Conservation (phyloP, 345 rosid species). For the Populus nigra region DNA sequence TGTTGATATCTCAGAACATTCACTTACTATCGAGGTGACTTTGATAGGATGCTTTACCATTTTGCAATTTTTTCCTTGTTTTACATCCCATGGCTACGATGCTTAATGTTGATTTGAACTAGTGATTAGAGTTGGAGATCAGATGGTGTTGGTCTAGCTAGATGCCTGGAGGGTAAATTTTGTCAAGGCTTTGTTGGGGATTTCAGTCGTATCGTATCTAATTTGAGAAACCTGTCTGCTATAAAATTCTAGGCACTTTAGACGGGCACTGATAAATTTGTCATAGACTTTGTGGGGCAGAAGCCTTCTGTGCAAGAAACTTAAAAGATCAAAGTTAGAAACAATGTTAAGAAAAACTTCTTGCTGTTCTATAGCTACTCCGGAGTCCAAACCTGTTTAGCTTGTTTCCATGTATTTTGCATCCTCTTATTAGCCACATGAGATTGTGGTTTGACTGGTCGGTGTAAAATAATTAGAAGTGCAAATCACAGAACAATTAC, state of each 20-base stretch:
- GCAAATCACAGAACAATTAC: background rate
- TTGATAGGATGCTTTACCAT: background rate
- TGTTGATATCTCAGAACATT: constrained; percentile 71
- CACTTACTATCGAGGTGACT: constrained; percentile 74
- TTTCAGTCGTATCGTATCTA: background rate
- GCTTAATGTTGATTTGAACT: background rate
- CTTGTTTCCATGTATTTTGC: background rate
- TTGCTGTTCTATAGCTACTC: background rate
- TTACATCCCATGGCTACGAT: background rate
- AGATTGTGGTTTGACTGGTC: background rate
- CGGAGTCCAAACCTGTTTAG: background rate
- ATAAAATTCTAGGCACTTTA: background rate
- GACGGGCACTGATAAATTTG: background rate
- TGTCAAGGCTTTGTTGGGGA: background rate
- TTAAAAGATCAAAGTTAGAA: background rate
- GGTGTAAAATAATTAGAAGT: background rate
- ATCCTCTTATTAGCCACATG: background rate
- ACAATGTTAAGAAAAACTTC: background rate
- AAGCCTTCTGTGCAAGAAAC: background rate
- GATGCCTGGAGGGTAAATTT: background rate
- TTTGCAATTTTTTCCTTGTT: background rate
- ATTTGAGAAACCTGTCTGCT: background rate
- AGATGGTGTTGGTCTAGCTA: background rate
- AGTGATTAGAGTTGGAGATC: background rate
- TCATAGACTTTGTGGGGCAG: background rate